Base-by-base conservation (phyloP, 2,329 filamentous ascomycete species). In the Lachnellula cervina region DNA sequence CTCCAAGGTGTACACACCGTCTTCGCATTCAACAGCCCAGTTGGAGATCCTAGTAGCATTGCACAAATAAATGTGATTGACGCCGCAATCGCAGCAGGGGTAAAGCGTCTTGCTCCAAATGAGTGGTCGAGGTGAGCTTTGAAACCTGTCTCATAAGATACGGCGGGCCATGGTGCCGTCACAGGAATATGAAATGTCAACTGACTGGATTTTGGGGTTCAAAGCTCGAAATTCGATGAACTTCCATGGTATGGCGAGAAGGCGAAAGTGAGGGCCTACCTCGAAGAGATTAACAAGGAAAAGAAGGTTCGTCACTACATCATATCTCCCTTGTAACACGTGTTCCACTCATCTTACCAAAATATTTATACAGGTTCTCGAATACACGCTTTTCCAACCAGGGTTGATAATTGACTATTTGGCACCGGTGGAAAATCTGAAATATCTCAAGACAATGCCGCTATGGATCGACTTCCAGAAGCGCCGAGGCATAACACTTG, bases 1-100 rank as follows among this genome's bases (percentile, higher is more conserved):
- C 68, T 83, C 1, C 47, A 63, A 13, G 80, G 78, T 5, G 70
- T 76, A 0, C 73, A 83, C 48, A 80, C 77, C 0, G 68, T 84
- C 8, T 69, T 82, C 0, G 80, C 75, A 1, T 83, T 82, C 60
- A 70, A 49, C 42, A 32, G 28, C 17, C 35, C 40, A 2, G 63
- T 81, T 14, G 5, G 19, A 8, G 62, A 66, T 55, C 54, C 60
- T 45, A 37, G 51, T 14, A 62, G 58, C 47, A 52, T 53, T 9
- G 34, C 59, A 2, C 68, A 71, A 53, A 70, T 72, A 34, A 66
- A 67, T n/a, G 61, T 74, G 51, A 72, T 73, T 50, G 68, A 73
- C 58, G 70, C 71, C 8, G 64, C 66, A 14, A 55, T 73, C 28
- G 59, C 60, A 23, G 71, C 71, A 19, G 66, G 67, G 6, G 71